Evolutionary conservation across 1,284 basidiomycete species (phyloP).

Genomic region (Boletus mariae): DNA sequence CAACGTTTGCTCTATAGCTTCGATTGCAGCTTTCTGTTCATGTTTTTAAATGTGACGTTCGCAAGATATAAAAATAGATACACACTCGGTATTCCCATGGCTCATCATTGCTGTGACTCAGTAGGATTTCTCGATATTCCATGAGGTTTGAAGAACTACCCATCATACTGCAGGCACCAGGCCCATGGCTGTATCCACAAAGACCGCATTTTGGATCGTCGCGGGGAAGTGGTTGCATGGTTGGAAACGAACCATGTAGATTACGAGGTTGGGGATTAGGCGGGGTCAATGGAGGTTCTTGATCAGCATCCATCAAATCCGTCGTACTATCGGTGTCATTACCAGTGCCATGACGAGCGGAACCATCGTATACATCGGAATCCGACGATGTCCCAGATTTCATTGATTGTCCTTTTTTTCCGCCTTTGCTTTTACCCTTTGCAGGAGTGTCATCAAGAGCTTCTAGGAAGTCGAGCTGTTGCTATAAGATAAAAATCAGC

Average conservation of each 20-base stretch:
- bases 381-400: constrained; percentile 29
- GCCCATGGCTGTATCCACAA: constrained; percentile 54
- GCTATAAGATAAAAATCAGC: constrained; percentile 21
- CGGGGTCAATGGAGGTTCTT: constrained; percentile 2
- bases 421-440: constrained; percentile 25
- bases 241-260: constrained; percentile 1
- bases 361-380: constrained; percentile 31
- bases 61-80: constrained; percentile 6
- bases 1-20: constrained; percentile 62
- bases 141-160: constrained; percentile 59
- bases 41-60: not conserved
- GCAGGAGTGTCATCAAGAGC: constrained; percentile 26
- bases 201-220: constrained; percentile 47
- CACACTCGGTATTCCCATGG: constrained; percentile 59
- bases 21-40: constrained; percentile 56
- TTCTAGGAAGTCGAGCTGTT: constrained; percentile 33
- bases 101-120: constrained; percentile 59
- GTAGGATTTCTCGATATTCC: constrained; percentile 63
- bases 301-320: constrained; percentile 18
- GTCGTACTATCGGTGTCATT: constrained; percentile 29
- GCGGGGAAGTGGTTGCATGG: constrained; percentile 13
- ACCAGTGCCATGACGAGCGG: constrained; percentile 7
- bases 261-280: constrained; percentile 13
- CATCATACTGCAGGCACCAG: constrained; percentile 59
- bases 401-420: constrained; percentile 21